Evolutionary conservation across 2,329 filamentous ascomycete species (phyloP).

Genomic region (Raffaelea ambrosiae): DNA sequence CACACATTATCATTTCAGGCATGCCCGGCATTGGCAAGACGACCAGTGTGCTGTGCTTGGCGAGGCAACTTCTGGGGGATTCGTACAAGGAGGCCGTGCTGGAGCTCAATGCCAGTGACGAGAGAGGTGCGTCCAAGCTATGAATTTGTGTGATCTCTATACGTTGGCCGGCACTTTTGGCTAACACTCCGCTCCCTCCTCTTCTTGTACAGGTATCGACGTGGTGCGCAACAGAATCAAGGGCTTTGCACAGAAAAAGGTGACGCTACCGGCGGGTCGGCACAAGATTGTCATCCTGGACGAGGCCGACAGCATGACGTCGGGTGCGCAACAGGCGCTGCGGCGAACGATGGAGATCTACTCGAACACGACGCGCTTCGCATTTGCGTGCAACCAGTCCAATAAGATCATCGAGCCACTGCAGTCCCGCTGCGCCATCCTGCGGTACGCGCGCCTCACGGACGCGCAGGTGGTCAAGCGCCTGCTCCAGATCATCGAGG

Average conservation of each 20-base stretch:
- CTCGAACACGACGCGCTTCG: slow-evolving; percentile 90
- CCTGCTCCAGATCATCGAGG: slow-evolving; percentile 83
- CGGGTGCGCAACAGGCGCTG: slow-evolving; percentile 89
- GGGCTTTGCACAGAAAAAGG: slow-evolving; percentile 97
- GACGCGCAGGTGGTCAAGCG: slow-evolving; percentile 89
- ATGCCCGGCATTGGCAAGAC: slow-evolving; percentile 99
- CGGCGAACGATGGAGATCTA: slow-evolving; percentile 98
- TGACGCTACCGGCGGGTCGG: slow-evolving; percentile 79
- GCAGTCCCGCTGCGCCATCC: slow-evolving; percentile 91
- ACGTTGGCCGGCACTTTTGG: too few relatives aligned
- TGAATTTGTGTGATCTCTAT: background rate
- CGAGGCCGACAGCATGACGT: slow-evolving; percentile 97
- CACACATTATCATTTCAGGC: slow-evolving; percentile 97
- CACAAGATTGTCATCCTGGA: slow-evolving; percentile 98
- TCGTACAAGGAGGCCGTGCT: slow-evolving; percentile 96
- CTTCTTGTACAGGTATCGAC: slow-evolving; percentile 63
- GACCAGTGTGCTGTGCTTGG: slow-evolving; percentile 87
- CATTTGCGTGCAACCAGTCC: slow-evolving; percentile 96
- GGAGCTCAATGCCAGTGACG: slow-evolving; percentile 93
- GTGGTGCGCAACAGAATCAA: slow-evolving; percentile 97
- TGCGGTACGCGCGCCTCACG: slow-evolving; percentile 86
- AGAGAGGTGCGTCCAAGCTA: slow-evolving; percentile 55
- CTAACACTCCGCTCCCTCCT: background rate
- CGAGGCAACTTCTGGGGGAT: slow-evolving; percentile 82
- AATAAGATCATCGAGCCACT: slow-evolving; percentile 99